These are phyloP conservation scores for Prototheca stagnorum DNA, from an alignment of 163 green algal genomes.

Conservation along the genomic window DNA sequence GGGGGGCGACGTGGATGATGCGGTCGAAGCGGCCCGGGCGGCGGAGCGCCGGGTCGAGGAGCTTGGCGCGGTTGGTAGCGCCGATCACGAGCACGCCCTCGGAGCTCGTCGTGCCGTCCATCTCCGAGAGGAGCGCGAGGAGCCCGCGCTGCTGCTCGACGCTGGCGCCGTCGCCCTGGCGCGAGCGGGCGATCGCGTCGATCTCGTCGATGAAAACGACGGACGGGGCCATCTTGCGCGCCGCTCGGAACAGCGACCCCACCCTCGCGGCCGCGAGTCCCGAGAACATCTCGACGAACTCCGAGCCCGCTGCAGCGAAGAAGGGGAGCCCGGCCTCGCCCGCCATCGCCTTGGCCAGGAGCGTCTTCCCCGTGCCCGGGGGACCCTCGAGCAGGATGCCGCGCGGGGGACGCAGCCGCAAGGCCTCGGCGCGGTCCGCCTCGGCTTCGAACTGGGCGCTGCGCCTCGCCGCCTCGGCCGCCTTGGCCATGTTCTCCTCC, in stretches of 20 bases:
- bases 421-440: neutral
- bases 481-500: no score
- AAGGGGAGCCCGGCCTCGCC: conserved; percentile 57
- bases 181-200: no score
- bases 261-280: conserved; percentile 39
- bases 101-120: conserved; percentile 31
- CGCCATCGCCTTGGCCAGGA: conserved; percentile 73
- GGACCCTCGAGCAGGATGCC: conserved; percentile 41
- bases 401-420: no score
- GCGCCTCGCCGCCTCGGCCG: neutral
- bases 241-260: conserved; percentile 34
- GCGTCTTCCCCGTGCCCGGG: no score
- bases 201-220: no score
- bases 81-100: conserved; percentile 61
- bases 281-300: conserved; percentile 90
- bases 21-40: no score
- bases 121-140: conserved; percentile 42
- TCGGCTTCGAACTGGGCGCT: neutral
- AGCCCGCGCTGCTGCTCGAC: conserved; percentile 44
- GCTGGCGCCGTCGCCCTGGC: no score
- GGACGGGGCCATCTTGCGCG: conserved; percentile 26
- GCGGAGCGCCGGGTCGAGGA: conserved; percentile 65
- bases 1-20: no score
- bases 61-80: conserved; percentile 60
- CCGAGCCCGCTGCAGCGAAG: conserved; percentile 52